Percentiles rank a stretch among this genome's conserved stretches.
phyloP scores from a whole-genome alignment of 768 basidiomycete genomes.

The Paxillus involutus region DNA sequence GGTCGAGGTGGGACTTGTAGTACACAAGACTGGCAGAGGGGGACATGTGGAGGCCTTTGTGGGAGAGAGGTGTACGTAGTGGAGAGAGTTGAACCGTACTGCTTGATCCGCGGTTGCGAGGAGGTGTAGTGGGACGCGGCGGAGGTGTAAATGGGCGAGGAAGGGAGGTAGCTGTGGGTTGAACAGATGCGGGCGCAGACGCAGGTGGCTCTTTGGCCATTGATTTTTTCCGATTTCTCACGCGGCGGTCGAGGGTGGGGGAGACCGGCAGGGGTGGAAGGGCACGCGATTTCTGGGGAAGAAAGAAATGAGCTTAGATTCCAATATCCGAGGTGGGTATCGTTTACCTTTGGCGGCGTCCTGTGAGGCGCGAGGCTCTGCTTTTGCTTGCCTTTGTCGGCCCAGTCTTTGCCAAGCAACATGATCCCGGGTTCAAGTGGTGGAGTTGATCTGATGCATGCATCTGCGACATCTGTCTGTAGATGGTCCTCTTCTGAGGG shows the following conservation, averaged over 20 bases:
- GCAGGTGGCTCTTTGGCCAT: constrained; percentile 13
- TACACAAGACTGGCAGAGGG: constrained; percentile 64
- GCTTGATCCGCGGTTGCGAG: constrained; percentile 23
- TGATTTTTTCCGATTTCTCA: constrained; percentile 21
- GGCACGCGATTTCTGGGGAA: constrained; percentile 33
- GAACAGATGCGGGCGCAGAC: constrained; percentile 26
- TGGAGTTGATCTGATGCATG: constrained; percentile 16
- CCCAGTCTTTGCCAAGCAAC: constrained; percentile 7
- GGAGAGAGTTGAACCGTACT: constrained; percentile 51
- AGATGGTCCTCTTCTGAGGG: constrained; percentile 28
- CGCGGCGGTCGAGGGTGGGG: constrained; percentile 43
- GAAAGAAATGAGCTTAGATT: background rate
- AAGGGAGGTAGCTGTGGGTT: constrained; percentile 18
- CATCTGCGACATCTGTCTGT: constrained; percentile 15
- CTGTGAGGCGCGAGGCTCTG: constrained; percentile 14
- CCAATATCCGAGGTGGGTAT: background rate
- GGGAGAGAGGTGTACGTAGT: constrained; percentile 64
- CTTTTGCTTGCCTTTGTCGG: constrained; percentile 17
- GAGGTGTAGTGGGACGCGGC: constrained; percentile 39
- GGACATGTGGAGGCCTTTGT: constrained; percentile 69
- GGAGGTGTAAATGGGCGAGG: constrained; percentile 36
- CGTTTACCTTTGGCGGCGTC: constrained; percentile 29
- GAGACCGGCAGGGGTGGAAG: constrained; percentile 47
- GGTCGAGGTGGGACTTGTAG: constrained; percentile 69
- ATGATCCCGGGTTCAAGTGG: constrained; percentile 11